phyloP scores from a whole-genome alignment of 108 stramenopile species.

The Nannochloropsis gaditana region DNA sequence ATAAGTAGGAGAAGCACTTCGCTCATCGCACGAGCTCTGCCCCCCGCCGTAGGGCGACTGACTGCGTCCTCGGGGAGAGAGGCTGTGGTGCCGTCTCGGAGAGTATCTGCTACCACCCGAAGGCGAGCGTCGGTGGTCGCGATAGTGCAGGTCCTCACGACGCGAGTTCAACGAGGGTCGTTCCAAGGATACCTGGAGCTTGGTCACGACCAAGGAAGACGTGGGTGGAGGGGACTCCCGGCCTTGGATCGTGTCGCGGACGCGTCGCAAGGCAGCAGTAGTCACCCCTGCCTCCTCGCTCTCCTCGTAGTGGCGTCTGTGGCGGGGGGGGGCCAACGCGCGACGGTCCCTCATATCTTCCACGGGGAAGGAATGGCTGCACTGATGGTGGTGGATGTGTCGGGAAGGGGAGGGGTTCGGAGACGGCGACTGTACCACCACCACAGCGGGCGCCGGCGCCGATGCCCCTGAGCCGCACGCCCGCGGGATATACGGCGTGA shows the following conservation, averaged over 20 bases:
- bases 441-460: background rate
- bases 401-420: background rate
- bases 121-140: background rate
- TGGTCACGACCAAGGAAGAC: background rate
- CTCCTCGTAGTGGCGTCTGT: background rate
- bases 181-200: constrained; percentile 18
- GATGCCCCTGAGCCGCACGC: background rate
- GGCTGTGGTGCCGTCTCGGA: background rate
- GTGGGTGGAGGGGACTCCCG: background rate
- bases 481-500: background rate
- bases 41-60: background rate
- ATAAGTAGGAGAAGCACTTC: background rate
- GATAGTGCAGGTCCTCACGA: constrained; percentile 11
- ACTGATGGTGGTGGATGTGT: background rate
- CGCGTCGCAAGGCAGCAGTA: background rate
- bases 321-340: background rate
- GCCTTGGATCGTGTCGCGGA: background rate
- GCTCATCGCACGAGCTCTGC: background rate
- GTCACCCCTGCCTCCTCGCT: background rate
- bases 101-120: background rate
- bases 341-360: too few species aligned
- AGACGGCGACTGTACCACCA: background rate
- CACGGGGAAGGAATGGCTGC: background rate
- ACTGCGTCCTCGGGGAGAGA: background rate
- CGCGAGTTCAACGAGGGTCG: background rate